Conservation (phyloP, 2,329 filamentous ascomycete genomes). For the Aspergillus unguis region DNA sequence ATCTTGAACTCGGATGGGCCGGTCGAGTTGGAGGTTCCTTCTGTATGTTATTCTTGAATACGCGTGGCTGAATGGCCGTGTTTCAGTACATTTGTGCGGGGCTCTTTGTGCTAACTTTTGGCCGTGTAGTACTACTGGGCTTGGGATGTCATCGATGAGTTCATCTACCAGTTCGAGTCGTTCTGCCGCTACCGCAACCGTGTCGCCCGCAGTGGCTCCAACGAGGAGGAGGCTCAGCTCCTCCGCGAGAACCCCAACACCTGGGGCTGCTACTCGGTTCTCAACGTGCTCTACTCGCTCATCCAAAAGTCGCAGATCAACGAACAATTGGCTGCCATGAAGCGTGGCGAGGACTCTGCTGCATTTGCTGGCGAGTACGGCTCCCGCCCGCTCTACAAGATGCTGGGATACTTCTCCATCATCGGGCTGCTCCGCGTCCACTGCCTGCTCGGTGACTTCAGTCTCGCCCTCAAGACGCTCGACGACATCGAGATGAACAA, state of each 20-base stretch:
- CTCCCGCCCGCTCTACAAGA: conserved; percentile 88
- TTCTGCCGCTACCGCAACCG: conserved; percentile 97
- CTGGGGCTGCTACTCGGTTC: conserved; percentile 98
- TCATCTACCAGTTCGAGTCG: conserved; percentile 99
- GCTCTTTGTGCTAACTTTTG: conserved; percentile 8
- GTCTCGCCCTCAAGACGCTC: conserved; percentile 94
- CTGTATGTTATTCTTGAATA: conserved; percentile 59
- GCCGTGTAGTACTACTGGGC: conserved; percentile 87
- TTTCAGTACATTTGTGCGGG: not conserved
- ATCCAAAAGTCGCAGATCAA: conserved; percentile 98
- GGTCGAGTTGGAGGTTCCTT: conserved; percentile 93
- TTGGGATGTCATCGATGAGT: conserved; percentile 99
- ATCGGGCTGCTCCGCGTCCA: conserved; percentile 95
- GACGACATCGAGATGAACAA: conserved; percentile 99
- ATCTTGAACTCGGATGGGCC: conserved; percentile 99
- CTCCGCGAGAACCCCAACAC: conserved; percentile 97
- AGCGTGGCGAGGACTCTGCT: conserved; percentile 85
- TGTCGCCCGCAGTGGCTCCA: conserved; percentile 74
- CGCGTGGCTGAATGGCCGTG: not conserved
- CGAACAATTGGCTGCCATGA: conserved; percentile 92
- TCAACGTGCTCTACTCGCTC: conserved; percentile 98
- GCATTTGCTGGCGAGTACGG: conserved; percentile 93
- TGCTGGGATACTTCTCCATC: conserved; percentile 99
- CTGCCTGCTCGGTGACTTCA: conserved; percentile 95
- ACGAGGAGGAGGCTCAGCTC: conserved; percentile 87